phyloP scores from a whole-genome alignment of 345 rosid species.

The Lenwebbia sp. region DNA sequence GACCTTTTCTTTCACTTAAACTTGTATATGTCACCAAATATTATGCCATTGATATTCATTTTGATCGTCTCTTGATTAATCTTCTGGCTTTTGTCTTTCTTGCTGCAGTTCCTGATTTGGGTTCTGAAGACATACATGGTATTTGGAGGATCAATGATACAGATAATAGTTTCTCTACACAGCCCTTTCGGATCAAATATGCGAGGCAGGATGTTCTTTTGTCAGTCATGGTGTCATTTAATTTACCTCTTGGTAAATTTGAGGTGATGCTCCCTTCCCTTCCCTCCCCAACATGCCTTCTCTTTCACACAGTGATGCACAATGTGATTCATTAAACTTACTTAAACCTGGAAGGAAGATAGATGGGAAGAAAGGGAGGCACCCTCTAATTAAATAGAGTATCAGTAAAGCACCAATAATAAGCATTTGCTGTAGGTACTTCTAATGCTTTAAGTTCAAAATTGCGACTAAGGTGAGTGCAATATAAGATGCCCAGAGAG shows the following conservation, averaged over 20 bases:
- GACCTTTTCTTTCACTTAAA: not conserved
- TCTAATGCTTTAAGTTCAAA: not conserved
- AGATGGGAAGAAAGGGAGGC: not conserved
- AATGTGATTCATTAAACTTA: not conserved
- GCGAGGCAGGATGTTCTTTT: conserved; percentile 88
- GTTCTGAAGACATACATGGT: conserved; percentile 46
- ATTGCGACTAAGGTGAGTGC: not conserved
- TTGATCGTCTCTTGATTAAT: not conserved
- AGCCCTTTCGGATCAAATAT: conserved; percentile 78
- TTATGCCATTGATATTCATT: not conserved
- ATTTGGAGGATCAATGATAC: conserved; percentile 79
- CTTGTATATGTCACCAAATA: not conserved
- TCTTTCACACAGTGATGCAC: not conserved
- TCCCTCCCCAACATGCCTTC: not conserved
- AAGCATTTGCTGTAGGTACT: not conserved
- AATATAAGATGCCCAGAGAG: not conserved
- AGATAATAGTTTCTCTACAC: conserved; percentile 83
- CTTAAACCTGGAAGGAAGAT: not conserved
- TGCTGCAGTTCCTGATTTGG: conserved; percentile 49
- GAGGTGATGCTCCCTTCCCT: conserved; percentile 32
- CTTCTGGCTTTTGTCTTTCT: not conserved
- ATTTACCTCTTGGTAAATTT: conserved; percentile 37
- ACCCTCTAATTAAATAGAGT: not conserved
- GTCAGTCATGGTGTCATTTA: conserved; percentile 67
- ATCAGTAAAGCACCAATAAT: not conserved